phyloP scores from a whole-genome alignment of 129 eudicot genomes.

The Deinandra increscens region DNA sequence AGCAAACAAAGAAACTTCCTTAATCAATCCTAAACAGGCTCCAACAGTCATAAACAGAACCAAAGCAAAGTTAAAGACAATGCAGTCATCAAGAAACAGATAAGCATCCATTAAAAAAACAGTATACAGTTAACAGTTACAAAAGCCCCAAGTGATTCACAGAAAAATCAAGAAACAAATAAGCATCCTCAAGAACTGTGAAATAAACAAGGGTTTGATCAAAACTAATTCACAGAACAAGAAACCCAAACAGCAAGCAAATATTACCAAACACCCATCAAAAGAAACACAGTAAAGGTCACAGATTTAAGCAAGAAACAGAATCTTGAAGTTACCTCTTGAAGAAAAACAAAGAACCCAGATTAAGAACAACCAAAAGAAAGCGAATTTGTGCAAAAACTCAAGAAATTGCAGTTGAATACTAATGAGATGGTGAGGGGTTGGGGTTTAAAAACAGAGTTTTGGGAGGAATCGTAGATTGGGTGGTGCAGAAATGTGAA shows the following conservation, averaged over 20 bases:
- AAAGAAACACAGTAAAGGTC: not conserved
- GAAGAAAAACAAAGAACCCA: slow-evolving; percentile 13
- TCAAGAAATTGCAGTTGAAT: slow-evolving; percentile 10
- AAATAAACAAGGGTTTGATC: not conserved
- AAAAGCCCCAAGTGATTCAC: not conserved
- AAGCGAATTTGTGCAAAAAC: not conserved
- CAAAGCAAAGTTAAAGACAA: not conserved
- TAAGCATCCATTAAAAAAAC: not conserved
- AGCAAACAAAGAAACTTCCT: too few species aligned
- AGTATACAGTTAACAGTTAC: not conserved
- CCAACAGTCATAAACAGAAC: not conserved
- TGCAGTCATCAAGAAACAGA: slow-evolving; percentile 18
- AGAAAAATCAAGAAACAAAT: too few species aligned
- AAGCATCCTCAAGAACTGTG: not conserved
- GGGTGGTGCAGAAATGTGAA: slow-evolving; percentile 29
- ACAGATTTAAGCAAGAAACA: not conserved
- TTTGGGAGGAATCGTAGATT: slow-evolving; percentile 16
- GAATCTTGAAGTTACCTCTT: slow-evolving; percentile 23
- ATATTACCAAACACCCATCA: slow-evolving; percentile 1
- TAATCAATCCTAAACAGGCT: not conserved
- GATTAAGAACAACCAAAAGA: slow-evolving; percentile 4
- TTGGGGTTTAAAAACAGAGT: slow-evolving; percentile 22
- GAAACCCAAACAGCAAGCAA: slow-evolving; percentile 1
- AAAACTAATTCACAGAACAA: not conserved
- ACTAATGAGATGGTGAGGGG: not conserved